These are phyloP conservation scores for Neofusicoccum cordaticola DNA, from an alignment of 2,329 filamentous ascomycete species.

Conservation along the genomic window DNA sequence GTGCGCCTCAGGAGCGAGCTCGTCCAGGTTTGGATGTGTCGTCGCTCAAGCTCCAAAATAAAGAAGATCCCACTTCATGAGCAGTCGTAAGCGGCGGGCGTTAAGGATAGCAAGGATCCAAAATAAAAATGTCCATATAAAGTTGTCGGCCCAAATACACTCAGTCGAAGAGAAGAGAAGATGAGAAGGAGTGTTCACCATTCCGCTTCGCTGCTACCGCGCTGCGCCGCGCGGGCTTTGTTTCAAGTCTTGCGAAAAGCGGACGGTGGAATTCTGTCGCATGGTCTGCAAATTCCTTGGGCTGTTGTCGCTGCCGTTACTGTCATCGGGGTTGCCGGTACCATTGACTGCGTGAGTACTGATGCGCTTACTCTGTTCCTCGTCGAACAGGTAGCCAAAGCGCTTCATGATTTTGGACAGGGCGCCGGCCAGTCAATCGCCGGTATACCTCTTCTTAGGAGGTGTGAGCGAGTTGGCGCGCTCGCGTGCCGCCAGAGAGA, in stretches of 20 bases:
- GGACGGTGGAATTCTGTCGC: background rate
- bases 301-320: background rate
- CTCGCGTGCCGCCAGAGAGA: background rate
- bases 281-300: background rate
- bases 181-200: background rate
- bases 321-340: background rate
- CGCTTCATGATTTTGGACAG: background rate
- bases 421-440: background rate
- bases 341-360: background rate
- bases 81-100: background rate
- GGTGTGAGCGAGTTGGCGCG: conserved; percentile 8
- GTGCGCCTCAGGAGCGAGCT: background rate
- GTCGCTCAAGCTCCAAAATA: background rate
- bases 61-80: background rate
- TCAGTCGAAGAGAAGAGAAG: background rate
- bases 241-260: background rate
- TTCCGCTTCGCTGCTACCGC: background rate
- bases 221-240: background rate
- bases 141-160: background rate
- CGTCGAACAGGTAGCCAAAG: background rate
- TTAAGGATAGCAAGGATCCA: background rate
- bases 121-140: background rate
- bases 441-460: background rate
- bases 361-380: background rate
- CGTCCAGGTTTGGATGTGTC: background rate